Conservation (phyloP, 1,284 basidiomycete species). For the Wallemia mellicola region DNA sequence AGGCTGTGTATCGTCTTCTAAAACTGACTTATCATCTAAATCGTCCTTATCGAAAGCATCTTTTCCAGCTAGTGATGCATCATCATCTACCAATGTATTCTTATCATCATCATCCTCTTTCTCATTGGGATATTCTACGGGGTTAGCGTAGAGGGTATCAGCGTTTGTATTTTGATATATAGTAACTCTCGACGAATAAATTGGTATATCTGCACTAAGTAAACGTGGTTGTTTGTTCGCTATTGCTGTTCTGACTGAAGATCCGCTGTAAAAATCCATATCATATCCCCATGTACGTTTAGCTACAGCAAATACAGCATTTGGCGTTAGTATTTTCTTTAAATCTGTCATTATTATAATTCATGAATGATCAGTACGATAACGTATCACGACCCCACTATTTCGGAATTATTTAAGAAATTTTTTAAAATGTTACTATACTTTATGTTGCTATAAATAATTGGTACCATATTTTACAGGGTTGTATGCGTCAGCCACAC, state of each 20-base stretch:
- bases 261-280: not conserved
- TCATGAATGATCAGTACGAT: too few species aligned
- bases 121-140: not conserved
- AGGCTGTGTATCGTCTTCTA: not conserved
- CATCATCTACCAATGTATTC: not conserved
- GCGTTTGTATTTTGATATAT: not conserved
- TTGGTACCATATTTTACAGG: too few species aligned
- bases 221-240: not conserved
- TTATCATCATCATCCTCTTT: not conserved
- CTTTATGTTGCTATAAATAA: too few species aligned
- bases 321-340: not conserved
- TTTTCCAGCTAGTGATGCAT: not conserved
- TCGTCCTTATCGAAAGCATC: not conserved
- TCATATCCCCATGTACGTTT: not conserved
- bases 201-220: not conserved
- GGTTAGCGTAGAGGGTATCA: not conserved
- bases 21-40: not conserved
- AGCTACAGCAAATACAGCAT: not conserved
- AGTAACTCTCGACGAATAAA: not conserved
- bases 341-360: not conserved
- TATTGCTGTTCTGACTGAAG: not conserved
- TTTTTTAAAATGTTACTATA: too few species aligned
- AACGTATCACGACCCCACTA: too few species aligned
- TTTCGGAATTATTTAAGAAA: too few species aligned
- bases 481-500: too few species aligned